Evolutionary conservation across 257 asterid species (phyloP), one percentile per base, ranked within the genome.

Genomic region (Gentiana straminea): DNA sequence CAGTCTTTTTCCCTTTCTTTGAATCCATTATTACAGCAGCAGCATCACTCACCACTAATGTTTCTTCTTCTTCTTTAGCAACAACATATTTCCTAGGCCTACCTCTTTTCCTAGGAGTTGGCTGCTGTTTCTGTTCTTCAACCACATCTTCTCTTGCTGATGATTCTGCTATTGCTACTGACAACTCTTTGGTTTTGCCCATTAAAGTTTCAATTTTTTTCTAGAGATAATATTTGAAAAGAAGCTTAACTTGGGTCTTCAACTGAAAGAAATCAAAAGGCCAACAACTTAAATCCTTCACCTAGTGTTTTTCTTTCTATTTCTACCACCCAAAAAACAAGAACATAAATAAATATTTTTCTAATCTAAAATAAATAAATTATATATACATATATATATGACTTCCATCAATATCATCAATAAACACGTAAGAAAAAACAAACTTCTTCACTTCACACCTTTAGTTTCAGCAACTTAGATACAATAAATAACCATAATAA

Each of bases 61-160:
- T 49, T 53, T 58, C 60, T 63, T 67, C 63, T 58, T 57, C 64
- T 15, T 69, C 54, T 13, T 70, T 37, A 10, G 48, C 48, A n/a
- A 41, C 61, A 53, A 8, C 59, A 12, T 60, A 65, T 66, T 82
- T 85, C 38, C 84, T 55, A 7, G 94, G 92, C 55, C 94, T 74
- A 38, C 92, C 94, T 72, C 94, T 79, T 67, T 85, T 85, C 50
- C 89, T 68, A 15, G 81, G 86, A 54, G 71, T 64, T 57, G 61
- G 11, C 35, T 51, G 54, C 57, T 44, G 71, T 53, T 59, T 71
- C 35, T 52, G 60, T 41, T 39, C 54, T 50, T 39, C 62, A 12
- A 43, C 62, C 53, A 50, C 81, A 63, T 58, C 71, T 39, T 68
- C 70, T 67, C 66, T 46, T 61, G 81, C 62, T 65, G 84, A 71